Base-by-base conservation (phyloP, 2,329 filamentous ascomycete genomes). In the Leptoxyphium fumago region DNA sequence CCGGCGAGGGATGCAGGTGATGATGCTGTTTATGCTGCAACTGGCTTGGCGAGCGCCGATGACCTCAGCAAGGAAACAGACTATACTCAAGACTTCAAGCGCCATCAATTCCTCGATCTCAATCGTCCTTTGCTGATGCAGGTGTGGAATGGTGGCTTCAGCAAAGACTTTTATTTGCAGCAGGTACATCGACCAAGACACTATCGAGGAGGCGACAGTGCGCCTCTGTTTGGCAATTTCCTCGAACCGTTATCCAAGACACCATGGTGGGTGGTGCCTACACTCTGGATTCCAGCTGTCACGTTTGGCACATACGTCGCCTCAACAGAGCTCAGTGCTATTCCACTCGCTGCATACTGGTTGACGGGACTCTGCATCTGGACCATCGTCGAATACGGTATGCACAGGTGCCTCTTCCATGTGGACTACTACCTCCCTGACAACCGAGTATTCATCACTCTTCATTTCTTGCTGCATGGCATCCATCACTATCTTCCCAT, bases 401-500 rank as follows among this genome's bases (percentile, higher is more conserved):
- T 98, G 57, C 91, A 98, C 59, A 75, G 91, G 45, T 94, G 83
- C 61, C 69, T 98, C 42, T 98, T 98, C 69, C 91, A 98, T 59
- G 70, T 98, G 44, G 91, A 98, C 63, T 71, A 82, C 82, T 93
- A 82, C 59, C 80, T 98, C 10, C 91, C 91, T 0, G 85, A 98
- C 61, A 94, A 96, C 62, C 76, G 86, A 44, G 80, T 84, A n/a
- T 82, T 76, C 50, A 71, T 98, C 46, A 94, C 86, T 0, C 55
- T 82, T 15, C 91, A 98, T 63, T 98, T 98, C 67, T 68, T 95
- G 36, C 82, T 98, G 21, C 91, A 98, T 57, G 91, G 91, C 50
- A 85, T 98, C 50, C 91, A 98, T 61, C 91, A 98, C 65, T 98
- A 96, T 65, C 75, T 98, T 4, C 91, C 91, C n/a, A 96, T 98